These are phyloP conservation scores for Kickxella alabastrina DNA, from an alignment of 192 early-diverging fungal genomes.

Conservation along the genomic window DNA sequence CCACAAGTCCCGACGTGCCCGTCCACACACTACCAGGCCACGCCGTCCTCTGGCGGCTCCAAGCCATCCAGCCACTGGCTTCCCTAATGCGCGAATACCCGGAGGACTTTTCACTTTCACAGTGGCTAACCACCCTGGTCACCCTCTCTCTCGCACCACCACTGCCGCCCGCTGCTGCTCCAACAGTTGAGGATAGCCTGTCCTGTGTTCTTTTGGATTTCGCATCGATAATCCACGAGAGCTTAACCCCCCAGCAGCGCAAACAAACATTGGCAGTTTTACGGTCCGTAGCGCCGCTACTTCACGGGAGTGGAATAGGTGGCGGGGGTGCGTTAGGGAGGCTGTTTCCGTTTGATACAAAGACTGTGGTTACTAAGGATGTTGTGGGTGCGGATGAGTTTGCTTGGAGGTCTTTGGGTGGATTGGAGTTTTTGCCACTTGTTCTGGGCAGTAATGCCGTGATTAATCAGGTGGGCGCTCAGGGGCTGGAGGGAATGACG, in stretches of 20 bases:
- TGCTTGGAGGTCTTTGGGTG: constrained; percentile 45
- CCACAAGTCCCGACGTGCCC: too few species aligned
- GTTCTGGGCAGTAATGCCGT: constrained; percentile 9
- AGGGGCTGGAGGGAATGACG: constrained; percentile 45
- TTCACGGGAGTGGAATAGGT: constrained; percentile 5
- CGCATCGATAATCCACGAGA: constrained; percentile 37
- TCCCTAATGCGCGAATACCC: constrained; percentile 33
- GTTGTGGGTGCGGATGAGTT: constrained; percentile 20
- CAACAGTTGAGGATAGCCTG: too few species aligned
- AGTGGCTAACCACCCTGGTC: constrained; percentile 44
- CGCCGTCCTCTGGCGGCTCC: constrained; percentile 39
- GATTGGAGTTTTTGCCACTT: constrained; percentile 37
- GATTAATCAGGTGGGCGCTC: too few species aligned
- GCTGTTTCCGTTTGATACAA: constrained; percentile 39
- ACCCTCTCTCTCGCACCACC: constrained; percentile 28
- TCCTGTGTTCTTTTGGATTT: constrained; percentile 32
- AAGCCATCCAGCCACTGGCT: constrained; percentile 28
- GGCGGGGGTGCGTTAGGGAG: constrained; percentile 21
- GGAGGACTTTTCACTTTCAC: constrained; percentile 35
- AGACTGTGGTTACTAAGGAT: constrained; percentile 18
- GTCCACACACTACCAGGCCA: too few species aligned
- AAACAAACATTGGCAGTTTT: constrained; percentile 25
- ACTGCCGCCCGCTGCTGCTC: too few species aligned
- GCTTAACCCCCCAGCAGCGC: constrained; percentile 33
- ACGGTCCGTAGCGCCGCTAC: constrained; percentile 18